A percentile compares a stretch with the other conserved stretches of the same genome.
These are phyloP conservation scores for Mallotus nudiflorus DNA, from an alignment of 345 rosid genomes.

Conservation along the genomic window DNA sequence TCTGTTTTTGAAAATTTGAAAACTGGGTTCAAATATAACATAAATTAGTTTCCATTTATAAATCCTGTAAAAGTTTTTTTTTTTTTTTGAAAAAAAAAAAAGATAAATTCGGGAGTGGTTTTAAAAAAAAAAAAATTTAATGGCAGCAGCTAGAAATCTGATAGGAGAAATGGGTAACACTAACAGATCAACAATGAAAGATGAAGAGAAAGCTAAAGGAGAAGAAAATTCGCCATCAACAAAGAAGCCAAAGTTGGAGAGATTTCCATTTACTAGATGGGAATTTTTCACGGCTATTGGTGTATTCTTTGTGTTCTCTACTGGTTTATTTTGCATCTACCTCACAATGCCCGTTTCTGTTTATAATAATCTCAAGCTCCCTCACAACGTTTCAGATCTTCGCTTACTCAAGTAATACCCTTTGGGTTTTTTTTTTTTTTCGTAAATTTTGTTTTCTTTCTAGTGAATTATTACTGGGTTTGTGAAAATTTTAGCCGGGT, in stretches of 20 bases:
- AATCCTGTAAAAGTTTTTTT: too few relatives aligned
- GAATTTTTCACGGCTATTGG: conserved; percentile 70
- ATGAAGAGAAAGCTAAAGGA: conserved; percentile 59
- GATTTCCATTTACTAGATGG: conserved; percentile 76
- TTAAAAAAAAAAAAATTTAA: too few relatives aligned
- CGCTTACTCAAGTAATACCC: conserved; percentile 74
- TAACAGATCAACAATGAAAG: conserved; percentile 37
- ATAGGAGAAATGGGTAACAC: conserved; percentile 35
- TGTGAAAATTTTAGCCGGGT: not conserved
- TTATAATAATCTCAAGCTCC: conserved; percentile 81
- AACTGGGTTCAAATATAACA: too few relatives aligned
- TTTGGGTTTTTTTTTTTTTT: not conserved
- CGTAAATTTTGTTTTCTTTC: not conserved
- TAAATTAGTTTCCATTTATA: too few relatives aligned
- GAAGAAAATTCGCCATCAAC: conserved; percentile 71
- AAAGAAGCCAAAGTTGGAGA: conserved; percentile 67
- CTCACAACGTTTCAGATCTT: conserved; percentile 83
- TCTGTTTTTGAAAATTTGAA: too few relatives aligned
- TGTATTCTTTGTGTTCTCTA: conserved; percentile 63
- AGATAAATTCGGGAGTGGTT: too few relatives aligned
- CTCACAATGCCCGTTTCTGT: conserved; percentile 84
- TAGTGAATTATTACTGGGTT: not conserved
- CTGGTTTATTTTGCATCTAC: conserved; percentile 75
- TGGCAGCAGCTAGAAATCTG: conserved; percentile 48
- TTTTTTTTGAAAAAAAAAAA: too few relatives aligned